Evolutionary conservation across 176 grass and related monocot genomes (phyloP).

Genomic region (Oryza australiensis): DNA sequence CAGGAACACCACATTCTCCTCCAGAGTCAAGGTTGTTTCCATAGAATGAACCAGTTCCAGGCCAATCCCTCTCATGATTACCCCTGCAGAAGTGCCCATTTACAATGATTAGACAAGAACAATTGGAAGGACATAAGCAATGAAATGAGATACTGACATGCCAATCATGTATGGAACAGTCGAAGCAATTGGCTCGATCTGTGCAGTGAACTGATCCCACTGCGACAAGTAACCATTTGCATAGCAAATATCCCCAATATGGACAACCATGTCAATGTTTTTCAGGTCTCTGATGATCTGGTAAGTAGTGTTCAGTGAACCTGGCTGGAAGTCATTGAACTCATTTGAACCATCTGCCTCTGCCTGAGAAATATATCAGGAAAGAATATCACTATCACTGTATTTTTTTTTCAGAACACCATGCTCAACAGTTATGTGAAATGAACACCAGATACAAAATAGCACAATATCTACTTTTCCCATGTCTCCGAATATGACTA

Average conservation of each 20-base stretch:
- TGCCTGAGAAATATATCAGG: conserved; percentile 43
- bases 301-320: conserved; percentile 76
- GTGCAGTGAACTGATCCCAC: conserved; percentile 92
- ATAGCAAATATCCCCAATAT: conserved; percentile 81
- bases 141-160: conserved; percentile 51
- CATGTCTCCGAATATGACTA: conserved; percentile 96
- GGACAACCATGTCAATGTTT: conserved; percentile 79
- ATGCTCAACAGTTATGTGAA: background rate
- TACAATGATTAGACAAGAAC: background rate
- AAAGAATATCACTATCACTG: background rate
- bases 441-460: conserved; percentile 5
- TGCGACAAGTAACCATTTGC: conserved; percentile 86
- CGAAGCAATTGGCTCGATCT: conserved; percentile 78
- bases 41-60: conserved; percentile 85
- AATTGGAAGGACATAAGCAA: background rate
- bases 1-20: conserved; percentile 86
- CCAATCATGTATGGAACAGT: conserved; percentile 84
- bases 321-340: conserved; percentile 68
- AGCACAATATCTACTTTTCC: conserved; percentile 66
- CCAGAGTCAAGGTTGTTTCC: conserved; percentile 64
- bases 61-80: conserved; percentile 96
- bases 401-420: background rate
- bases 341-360: conserved; percentile 94
- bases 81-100: conserved; percentile 43
- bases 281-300: conserved; percentile 73